phyloP scores from a whole-genome alignment of 805 yeast species.

The Barnettozyma sp. region DNA sequence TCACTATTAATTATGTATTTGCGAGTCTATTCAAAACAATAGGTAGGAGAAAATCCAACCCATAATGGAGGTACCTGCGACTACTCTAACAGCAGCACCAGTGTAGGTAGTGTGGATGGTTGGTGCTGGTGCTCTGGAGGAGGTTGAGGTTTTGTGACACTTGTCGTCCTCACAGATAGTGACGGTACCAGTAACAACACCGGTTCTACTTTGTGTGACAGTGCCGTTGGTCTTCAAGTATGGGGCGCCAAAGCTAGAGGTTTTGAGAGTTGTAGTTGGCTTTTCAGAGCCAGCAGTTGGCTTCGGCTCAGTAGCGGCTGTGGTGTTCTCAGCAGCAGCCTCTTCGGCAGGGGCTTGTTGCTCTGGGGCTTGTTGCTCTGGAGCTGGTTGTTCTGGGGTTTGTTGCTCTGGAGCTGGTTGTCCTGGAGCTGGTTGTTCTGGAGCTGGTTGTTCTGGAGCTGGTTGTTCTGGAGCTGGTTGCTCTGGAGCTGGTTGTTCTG shows the following conservation, averaged over 20 bases:
- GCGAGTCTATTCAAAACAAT: not conserved
- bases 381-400: conserved; percentile 6
- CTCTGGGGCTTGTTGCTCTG: not conserved
- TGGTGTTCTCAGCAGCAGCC: not conserved
- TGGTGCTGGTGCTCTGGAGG: conserved; percentile 1
- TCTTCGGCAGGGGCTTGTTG: conserved; percentile 1
- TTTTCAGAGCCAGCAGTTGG: conserved; percentile 6
- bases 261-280: not conserved
- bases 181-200: not conserved
- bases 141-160: not conserved
- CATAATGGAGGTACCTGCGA: conserved; percentile 4
- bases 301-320: not conserved
- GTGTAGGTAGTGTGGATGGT: conserved; percentile 3
- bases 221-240: not conserved
- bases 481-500: conserved; percentile 5
- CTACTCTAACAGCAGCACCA: conserved; percentile 6
- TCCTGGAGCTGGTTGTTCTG: not conserved
- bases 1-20: not conserved
- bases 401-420: conserved; percentile 7
- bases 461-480: conserved; percentile 7
- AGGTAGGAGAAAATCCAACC: conserved; percentile 5
- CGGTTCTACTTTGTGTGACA: not conserved
- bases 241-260: conserved; percentile 8
- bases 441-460: not conserved
- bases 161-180: conserved; percentile 1